A percentile compares a stretch with the other conserved stretches of the same genome.
Conservation (phyloP, 768 basidiomycete genomes). For the Holtermanniella nyarrowii region DNA sequence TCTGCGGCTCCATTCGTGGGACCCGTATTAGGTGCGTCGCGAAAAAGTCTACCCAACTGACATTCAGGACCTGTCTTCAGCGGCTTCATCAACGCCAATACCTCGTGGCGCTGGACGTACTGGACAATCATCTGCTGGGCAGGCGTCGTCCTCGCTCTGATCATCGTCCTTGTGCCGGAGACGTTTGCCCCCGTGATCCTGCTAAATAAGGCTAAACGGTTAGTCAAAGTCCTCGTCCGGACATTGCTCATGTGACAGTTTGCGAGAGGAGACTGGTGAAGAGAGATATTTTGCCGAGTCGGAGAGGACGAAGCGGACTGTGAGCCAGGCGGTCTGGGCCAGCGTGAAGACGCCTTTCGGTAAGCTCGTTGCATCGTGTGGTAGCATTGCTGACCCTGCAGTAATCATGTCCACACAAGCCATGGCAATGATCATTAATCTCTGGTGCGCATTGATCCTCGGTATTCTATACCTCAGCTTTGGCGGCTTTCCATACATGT, state of each 20-base stretch:
- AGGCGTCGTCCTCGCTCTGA: constrained; percentile 47
- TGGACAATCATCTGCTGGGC: constrained; percentile 62
- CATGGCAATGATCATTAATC: constrained; percentile 65
- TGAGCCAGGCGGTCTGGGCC: constrained; percentile 47
- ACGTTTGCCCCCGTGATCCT: constrained; percentile 57
- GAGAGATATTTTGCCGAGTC: constrained; percentile 51
- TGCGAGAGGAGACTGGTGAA: constrained; percentile 53
- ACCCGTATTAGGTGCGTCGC: constrained; percentile 47
- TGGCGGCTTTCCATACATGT: constrained; percentile 54
- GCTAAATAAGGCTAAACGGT: constrained; percentile 54
- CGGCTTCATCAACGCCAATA: constrained; percentile 59
- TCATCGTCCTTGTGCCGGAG: constrained; percentile 60
- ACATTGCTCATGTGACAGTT: constrained; percentile 33
- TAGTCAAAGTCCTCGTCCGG: constrained; percentile 7
- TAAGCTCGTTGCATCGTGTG: constrained; percentile 40
- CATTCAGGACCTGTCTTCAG: constrained; percentile 28
- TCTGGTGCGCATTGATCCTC: constrained; percentile 52
- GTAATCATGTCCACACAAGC: constrained; percentile 53
- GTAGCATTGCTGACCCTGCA: constrained; percentile 1
- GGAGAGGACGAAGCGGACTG: constrained; percentile 47
- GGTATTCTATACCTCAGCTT: constrained; percentile 48
- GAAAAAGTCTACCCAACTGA: too few relatives aligned
- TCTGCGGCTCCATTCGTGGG: constrained; percentile 52
- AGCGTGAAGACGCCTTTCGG: constrained; percentile 66
- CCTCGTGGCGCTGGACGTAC: constrained; percentile 60